Base-by-base conservation (phyloP, 1,284 basidiomycete genomes). In the Apiotrichum sp. region DNA sequence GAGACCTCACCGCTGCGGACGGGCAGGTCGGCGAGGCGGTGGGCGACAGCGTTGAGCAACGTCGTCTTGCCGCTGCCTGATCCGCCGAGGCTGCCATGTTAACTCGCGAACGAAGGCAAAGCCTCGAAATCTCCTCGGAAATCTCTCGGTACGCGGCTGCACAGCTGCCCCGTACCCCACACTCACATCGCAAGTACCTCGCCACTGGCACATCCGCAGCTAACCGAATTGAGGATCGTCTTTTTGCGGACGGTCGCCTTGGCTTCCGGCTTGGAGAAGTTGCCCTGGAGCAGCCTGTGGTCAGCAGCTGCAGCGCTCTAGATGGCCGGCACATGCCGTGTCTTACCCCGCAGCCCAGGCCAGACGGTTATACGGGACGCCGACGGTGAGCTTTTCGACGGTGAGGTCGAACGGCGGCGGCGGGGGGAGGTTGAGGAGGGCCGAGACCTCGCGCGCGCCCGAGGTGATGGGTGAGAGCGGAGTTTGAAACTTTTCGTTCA, bases 51-150 rank as follows among this genome's bases (percentile, higher is more conserved):
- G 49, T 77, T 76, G n/a, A 78, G 64, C 0, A 78, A 66, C 5
- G 77, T 77, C 13, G 76, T 77, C 59, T 78, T 78, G 14, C 77
- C 76, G 8, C 69, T 71, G 8, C 76, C 75, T 5, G 70, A 74
- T 3, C 71, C 70, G 16, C 73, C 74, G 8, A 75, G 68, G 45
- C 72, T 74, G 50, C 9, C 9, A 14, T 33, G 38, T 56, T 22
- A 50, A n/a, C n/a, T n/a, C n/a, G n/a, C n/a, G n/a, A n/a, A n/a
- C n/a, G n/a, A n/a, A n/a, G n/a, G n/a, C n/a, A n/a, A n/a, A n/a
- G n/a, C n/a, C n/a, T n/a, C n/a, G n/a, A n/a, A n/a, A n/a, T n/a
- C n/a, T n/a, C n/a, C n/a, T n/a, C n/a, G n/a, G n/a, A n/a, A n/a
- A n/a, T n/a, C n/a, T n/a, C n/a, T n/a, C n/a, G n/a, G n/a, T n/a